Evolutionary conservation across 1,284 basidiomycete species (phyloP).

Genomic region (Heimioporus punctisporus): DNA sequence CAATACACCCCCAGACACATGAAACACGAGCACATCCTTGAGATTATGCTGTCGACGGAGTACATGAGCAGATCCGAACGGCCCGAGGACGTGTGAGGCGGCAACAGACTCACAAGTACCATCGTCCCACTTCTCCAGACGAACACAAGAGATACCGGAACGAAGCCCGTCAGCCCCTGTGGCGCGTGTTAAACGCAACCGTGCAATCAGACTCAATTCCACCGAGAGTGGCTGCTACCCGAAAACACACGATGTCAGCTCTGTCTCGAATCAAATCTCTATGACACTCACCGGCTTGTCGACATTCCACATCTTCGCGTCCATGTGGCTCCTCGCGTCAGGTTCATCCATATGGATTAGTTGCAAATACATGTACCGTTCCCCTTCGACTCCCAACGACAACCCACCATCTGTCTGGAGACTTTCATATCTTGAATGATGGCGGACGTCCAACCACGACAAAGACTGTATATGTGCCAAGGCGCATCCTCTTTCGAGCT

Average conservation of each 20-base stretch:
- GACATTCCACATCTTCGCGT: constrained; percentile 57
- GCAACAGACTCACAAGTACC: constrained; percentile 43
- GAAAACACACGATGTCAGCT: constrained; percentile 4
- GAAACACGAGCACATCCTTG: constrained; percentile 69
- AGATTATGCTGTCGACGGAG: constrained; percentile 43
- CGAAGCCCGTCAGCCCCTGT: constrained; percentile 33
- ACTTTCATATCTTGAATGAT: constrained; percentile 60
- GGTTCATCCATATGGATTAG: constrained; percentile 73
- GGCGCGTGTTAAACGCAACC: constrained; percentile 47
- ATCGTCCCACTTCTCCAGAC: constrained; percentile 39
- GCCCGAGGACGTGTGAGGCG: constrained; percentile 34
- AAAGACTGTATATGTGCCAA: constrained; percentile 71
- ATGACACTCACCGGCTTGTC: constrained; percentile 49
- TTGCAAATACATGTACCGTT: constrained; percentile 74
- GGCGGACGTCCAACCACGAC: constrained; percentile 72
- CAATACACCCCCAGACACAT: constrained; percentile 59
- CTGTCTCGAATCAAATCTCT: neutral
- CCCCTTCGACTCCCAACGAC: constrained; percentile 67
- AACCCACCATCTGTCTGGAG: constrained; percentile 69
- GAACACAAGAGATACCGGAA: constrained; percentile 58
- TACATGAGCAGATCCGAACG: constrained; percentile 37
- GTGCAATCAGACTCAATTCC: constrained; percentile 57
- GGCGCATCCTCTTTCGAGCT: constrained; percentile 33
- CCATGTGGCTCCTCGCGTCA: constrained; percentile 65
- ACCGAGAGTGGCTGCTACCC: constrained; percentile 53